These are phyloP conservation scores for Hymenoscyphus occultus DNA, from an alignment of 2,329 filamentous ascomycete genomes.

Conservation along the genomic window DNA sequence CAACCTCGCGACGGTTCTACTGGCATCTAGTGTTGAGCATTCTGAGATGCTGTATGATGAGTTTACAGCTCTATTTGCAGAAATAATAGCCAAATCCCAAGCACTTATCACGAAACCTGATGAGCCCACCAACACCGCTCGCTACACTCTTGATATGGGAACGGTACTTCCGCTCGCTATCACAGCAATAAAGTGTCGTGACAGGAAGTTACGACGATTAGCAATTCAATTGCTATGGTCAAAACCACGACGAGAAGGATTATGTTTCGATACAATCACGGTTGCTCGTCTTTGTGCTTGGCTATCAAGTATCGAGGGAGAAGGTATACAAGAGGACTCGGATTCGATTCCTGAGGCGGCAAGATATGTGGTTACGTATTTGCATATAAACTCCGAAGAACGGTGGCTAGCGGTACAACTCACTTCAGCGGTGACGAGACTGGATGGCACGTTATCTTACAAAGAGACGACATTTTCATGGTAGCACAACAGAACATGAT, in stretches of 20 bases:
- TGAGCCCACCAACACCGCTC: slow-evolving; percentile 33
- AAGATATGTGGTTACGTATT: slow-evolving; percentile 31
- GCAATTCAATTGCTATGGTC: slow-evolving; percentile 34
- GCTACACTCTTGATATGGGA: slow-evolving; percentile 35
- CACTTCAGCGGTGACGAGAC: slow-evolving; percentile 27
- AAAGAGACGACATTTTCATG: slow-evolving; percentile 37
- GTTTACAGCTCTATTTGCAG: slow-evolving; percentile 31
- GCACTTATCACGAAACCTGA: slow-evolving; percentile 31
- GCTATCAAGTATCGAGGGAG: slow-evolving; percentile 35
- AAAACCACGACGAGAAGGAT: slow-evolving; percentile 34
- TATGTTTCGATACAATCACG: slow-evolving; percentile 35
- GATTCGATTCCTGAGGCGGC: slow-evolving; percentile 31
- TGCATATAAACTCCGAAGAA: slow-evolving; percentile 34
- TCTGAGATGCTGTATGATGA: slow-evolving; percentile 34
- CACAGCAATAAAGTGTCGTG: slow-evolving; percentile 35
- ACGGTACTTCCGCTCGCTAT: slow-evolving; percentile 35
- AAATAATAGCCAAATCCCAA: slow-evolving; percentile 33
- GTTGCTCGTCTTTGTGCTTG: slow-evolving; percentile 35
- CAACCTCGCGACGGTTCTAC: slow-evolving; percentile 33
- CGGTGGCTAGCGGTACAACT: slow-evolving; percentile 35
- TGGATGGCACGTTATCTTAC: slow-evolving; percentile 28
- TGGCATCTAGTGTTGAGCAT: slow-evolving; percentile 33
- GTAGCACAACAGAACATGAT: slow-evolving; percentile 20
- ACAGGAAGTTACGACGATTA: slow-evolving; percentile 31
- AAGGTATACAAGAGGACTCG: slow-evolving; percentile 31